phyloP scores from a whole-genome alignment of 495 filamentous ascomycete genomes.

The Articulospora tetracladia region DNA sequence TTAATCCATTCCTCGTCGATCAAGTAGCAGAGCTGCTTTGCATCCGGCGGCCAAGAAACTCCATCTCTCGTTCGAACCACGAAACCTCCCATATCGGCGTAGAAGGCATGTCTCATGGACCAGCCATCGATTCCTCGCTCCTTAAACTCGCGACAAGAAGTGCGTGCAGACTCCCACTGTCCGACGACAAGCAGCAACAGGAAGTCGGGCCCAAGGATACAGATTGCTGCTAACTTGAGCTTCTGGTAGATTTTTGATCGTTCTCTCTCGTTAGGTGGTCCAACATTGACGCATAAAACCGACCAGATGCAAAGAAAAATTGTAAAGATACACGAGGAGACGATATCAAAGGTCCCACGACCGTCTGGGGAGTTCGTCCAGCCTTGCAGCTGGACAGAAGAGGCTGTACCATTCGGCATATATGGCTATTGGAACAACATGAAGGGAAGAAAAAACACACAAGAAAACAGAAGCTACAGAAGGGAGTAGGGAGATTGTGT shows the following conservation, averaged over 20 bases:
- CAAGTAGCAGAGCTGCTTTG: conserved; percentile 32
- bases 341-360: conserved; percentile 7
- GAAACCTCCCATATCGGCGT: conserved; percentile 36
- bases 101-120: conserved; percentile 35
- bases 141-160: conserved; percentile 12
- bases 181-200: conserved; percentile 6
- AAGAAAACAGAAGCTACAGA: neutral
- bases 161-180: conserved; percentile 4
- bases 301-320: conserved; percentile 15
- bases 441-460: neutral
- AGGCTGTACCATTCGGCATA: neutral
- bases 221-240: neutral
- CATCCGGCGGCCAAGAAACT: conserved; percentile 30
- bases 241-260: neutral
- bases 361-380: conserved; percentile 7
- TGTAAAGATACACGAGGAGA: conserved; percentile 6
- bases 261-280: neutral
- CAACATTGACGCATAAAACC: conserved; percentile 11
- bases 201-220: conserved; percentile 11
- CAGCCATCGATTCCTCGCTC: conserved; percentile 23
- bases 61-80: conserved; percentile 22
- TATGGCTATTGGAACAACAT: neutral
- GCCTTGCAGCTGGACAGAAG: neutral
- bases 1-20: conserved; percentile 12
- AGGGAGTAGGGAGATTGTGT: too few relatives aligned